Evolutionary conservation across 1,284 basidiomycete species (phyloP), one percentile per base, ranked within the genome.

Genomic region (Stereum hirsutum): DNA sequence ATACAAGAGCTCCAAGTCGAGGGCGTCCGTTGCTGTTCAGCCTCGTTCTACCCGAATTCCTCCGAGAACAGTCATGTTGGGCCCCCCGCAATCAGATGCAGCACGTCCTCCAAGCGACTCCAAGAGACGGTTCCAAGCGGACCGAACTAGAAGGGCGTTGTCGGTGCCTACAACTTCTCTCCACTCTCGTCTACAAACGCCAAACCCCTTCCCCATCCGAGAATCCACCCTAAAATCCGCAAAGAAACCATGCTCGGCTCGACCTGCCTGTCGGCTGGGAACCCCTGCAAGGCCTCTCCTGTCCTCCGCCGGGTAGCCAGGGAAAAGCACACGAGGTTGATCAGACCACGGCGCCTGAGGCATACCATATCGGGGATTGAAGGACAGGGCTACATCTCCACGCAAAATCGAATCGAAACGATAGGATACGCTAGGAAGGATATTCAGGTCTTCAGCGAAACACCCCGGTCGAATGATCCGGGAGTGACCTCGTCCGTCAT

Each of bases 301-400:
- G 30, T 36, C 14, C 40, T 28, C 36, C 23, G 19, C 34, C 25
- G 20, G 33, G 20, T 20, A 20, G 23, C 39, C 33, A 31, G 30
- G 39, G 30, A 28, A 36, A 37, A 40, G 39, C 15, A 35, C 44
- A 37, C 45, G 49, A 62, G 62, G 64, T 50, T 63, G 64, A 66
- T 68, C 62, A 68, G 62, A 57, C 65, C 65, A 34, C 36, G 17
- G 34, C 25, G 20, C 33, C n/a, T 20, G 41, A 34, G 33, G 15
- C 33, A 35, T n/a, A 19, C 19, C 28, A 39, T 38, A 30, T 39
- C 35, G 43, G 23, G 42, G 45, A 36, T 12, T 25, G 21, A 30
- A 43, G 15, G 20, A 15, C 21, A 37, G 24, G 14, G 25, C 21
- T 32, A 14, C 36, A 35, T n/a, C n/a, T n/a, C n/a, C n/a, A n/a